A percentile compares a stretch with the other conserved stretches of the same genome.
Conservation (phyloP, 1,139 yeast species). For the Saccharomyces hybrid region DNA sequence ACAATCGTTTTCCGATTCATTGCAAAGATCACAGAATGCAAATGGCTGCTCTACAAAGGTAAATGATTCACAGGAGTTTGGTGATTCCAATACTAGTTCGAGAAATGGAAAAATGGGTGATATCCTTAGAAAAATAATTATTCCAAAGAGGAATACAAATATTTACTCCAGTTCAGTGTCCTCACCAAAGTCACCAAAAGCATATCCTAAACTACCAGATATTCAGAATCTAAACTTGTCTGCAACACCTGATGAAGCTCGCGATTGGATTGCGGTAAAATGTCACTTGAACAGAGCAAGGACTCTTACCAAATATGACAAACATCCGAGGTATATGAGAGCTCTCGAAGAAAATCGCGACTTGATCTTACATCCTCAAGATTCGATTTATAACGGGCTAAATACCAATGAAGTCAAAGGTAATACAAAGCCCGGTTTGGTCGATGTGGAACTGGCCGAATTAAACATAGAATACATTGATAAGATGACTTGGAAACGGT, state of each 20-base stretch:
- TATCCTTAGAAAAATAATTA: constrained; percentile 20
- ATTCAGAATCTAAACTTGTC: constrained; percentile 20
- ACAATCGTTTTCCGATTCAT: constrained; percentile 32
- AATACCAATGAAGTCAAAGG: constrained; percentile 38
- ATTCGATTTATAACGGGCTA: constrained; percentile 46
- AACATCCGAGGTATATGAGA: constrained; percentile 58
- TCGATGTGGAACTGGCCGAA: constrained; percentile 30
- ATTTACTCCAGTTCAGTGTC: constrained; percentile 18
- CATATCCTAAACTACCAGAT: constrained; percentile 28
- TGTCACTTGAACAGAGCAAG: constrained; percentile 69
- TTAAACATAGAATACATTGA: constrained; percentile 31
- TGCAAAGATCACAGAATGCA: constrained; percentile 22
- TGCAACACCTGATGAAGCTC: constrained; percentile 22
- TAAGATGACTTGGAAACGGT: constrained; percentile 25
- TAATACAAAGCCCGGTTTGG: constrained; percentile 29
- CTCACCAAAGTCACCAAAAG: constrained; percentile 7
- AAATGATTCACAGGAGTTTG: constrained; percentile 1
- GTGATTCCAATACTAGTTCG: constrained; percentile 5
- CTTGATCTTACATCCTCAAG: constrained; percentile 63
- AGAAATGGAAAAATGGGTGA: constrained; percentile 22
- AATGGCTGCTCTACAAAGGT: neutral
- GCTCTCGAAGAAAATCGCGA: constrained; percentile 62
- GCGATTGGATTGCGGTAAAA: constrained; percentile 44
- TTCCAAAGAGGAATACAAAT: constrained; percentile 11
- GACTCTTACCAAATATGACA: constrained; percentile 62